phyloP scores from a whole-genome alignment of 2,329 filamentous ascomycete species.

The Plectosphaerella cucumerina region DNA sequence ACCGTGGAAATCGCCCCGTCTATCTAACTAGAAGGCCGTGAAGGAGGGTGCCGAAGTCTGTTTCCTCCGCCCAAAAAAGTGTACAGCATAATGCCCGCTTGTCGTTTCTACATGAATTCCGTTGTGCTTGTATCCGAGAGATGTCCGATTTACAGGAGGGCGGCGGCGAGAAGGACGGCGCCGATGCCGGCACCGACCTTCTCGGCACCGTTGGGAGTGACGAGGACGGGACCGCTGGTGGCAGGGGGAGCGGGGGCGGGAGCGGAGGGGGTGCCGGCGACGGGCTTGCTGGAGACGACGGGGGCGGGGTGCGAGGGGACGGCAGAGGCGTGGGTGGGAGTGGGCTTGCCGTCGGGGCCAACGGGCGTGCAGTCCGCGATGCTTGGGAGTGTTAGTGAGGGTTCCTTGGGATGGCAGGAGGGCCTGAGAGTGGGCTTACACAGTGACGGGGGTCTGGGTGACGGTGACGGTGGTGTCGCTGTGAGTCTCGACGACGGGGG shows the following conservation, averaged over 20 bases:
- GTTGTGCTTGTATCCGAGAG: no score
- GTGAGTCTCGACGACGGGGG: slow-evolving; percentile 22
- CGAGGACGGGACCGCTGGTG: slow-evolving; percentile 6
- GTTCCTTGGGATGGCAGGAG: slow-evolving; percentile 8
- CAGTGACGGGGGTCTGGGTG: slow-evolving; percentile 5
- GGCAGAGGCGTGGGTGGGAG: slow-evolving; percentile 4
- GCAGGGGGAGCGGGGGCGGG: slow-evolving; percentile 2
- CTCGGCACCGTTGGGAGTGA: slow-evolving; percentile 32
- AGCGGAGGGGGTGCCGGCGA: slow-evolving; percentile 2
- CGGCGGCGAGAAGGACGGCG: slow-evolving; percentile 29
- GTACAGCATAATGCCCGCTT: no score
- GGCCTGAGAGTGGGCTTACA: no score
- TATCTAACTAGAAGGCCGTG: no score
- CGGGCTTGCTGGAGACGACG: slow-evolving; percentile 1
- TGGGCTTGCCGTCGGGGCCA: slow-evolving; percentile 5
- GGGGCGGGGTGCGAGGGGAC: neutral
- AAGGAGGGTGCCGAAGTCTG: no score
- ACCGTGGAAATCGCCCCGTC: no score
- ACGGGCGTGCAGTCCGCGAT: slow-evolving; percentile 9
- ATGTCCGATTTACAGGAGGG: slow-evolving; percentile 15
- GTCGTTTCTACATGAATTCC: no score
- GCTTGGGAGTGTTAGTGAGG: slow-evolving; percentile 11
- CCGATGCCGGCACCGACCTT: slow-evolving; percentile 29
- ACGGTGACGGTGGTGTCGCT: slow-evolving; percentile 9
- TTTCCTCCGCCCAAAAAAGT: no score